Conservation (phyloP, 1,284 basidiomycete species). For the Cronartium ribicola region DNA sequence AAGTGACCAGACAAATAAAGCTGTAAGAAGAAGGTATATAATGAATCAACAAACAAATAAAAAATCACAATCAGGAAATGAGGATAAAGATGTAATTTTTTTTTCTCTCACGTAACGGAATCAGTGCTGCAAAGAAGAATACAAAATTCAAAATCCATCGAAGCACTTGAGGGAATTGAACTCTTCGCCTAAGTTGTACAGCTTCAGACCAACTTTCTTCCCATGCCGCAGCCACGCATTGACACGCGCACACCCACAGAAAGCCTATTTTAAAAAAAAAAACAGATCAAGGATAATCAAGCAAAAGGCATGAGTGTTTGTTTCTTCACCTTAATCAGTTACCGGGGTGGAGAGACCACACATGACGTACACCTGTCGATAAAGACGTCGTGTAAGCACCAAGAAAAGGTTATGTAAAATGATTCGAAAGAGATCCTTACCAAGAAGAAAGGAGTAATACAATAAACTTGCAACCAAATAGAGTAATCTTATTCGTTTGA, state of each 20-base stretch:
- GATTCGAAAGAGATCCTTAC: neutral
- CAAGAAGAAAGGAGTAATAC: conserved; percentile 28
- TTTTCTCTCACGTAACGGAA: neutral
- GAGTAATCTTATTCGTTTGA: conserved; percentile 14
- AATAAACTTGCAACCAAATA: conserved; percentile 37
- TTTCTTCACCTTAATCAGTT: neutral
- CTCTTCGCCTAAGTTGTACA: neutral
- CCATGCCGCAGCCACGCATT: conserved; percentile 18
- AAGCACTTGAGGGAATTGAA: neutral
- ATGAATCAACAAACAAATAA: neutral
- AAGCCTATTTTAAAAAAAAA: conserved; percentile 7
- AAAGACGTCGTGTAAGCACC: neutral
- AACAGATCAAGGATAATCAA: neutral
- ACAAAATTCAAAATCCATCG: neutral
- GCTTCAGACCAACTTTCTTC: neutral
- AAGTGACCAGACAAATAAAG: neutral
- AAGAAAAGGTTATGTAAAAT: neutral
- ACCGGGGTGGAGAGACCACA: neutral
- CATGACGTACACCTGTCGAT: neutral
- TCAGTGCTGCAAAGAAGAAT: neutral
- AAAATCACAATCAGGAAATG: no score
- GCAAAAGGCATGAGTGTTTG: neutral
- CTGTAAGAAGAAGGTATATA: neutral
- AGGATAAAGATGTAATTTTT: no score
- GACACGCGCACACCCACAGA: conserved; percentile 35